Evolutionary conservation across 148 eudicot genomes (phyloP).

Genomic region (Gaultheria prostrata): DNA sequence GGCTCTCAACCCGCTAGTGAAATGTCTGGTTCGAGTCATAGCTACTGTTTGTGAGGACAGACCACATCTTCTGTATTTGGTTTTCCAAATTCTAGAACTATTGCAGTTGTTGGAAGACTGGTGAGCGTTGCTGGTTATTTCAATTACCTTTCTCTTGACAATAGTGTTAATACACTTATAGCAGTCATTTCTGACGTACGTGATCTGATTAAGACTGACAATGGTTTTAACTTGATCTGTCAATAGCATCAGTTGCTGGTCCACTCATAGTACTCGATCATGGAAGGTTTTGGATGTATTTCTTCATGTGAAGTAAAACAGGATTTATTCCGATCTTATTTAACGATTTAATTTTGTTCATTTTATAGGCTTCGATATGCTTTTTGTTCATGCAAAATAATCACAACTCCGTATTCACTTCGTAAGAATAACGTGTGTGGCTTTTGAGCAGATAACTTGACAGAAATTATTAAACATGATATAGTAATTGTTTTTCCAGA

Average conservation of each 20-base stretch:
- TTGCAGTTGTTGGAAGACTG: background rate
- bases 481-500: too few species aligned
- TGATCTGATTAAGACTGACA: background rate
- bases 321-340: background rate
- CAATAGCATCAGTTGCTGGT: background rate
- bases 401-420: too few species aligned
- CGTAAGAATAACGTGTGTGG: too few species aligned
- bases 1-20: too few species aligned
- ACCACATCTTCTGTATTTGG: background rate
- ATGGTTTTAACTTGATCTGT: background rate
- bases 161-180: background rate
- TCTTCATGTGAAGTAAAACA: background rate
- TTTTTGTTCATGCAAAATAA: background rate
- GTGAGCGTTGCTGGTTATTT: background rate
- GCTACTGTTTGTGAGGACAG: too few species aligned
- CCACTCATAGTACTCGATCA: background rate
- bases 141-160: too few species aligned
- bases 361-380: background rate
- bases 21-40: too few species aligned
- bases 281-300: background rate
- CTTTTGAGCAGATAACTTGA: too few species aligned
- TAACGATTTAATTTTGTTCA: background rate
- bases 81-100: background rate
- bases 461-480: too few species aligned
- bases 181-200: too few species aligned